A percentile compares a stretch with the other conserved stretches of the same genome.
Conservation (phyloP, 441 rosid genomes). For the Gossypium aridum region DNA sequence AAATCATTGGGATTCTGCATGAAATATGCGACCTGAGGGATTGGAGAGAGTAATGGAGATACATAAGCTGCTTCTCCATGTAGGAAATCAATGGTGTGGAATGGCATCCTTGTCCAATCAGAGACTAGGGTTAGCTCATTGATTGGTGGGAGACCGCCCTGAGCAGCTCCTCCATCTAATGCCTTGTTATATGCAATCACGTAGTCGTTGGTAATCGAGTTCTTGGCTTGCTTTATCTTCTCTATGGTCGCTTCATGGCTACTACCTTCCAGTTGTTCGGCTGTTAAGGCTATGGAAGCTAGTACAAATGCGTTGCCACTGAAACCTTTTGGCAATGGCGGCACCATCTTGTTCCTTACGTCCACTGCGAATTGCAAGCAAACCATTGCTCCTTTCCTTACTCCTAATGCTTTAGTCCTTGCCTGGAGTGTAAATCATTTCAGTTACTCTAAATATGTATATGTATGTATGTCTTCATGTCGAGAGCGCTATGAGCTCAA, state of each 20-base stretch:
- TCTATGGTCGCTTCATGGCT: constrained; percentile 28
- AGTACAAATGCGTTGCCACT: constrained; percentile 64
- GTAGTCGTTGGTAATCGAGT: constrained; percentile 35
- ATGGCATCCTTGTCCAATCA: constrained; percentile 68
- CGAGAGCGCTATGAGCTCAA: neutral
- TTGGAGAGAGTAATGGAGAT: constrained; percentile 52
- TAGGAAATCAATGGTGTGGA: constrained; percentile 46
- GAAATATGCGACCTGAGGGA: constrained; percentile 61
- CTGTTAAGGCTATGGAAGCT: constrained; percentile 43
- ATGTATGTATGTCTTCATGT: neutral
- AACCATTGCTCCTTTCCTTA: constrained; percentile 38
- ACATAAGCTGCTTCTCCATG: constrained; percentile 35
- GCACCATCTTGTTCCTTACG: constrained; percentile 43
- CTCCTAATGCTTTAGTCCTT: constrained; percentile 42
- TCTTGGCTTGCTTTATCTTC: constrained; percentile 58
- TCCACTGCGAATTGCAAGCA: constrained; percentile 72
- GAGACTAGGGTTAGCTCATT: constrained; percentile 52
- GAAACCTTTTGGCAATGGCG: constrained; percentile 42
- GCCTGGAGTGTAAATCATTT: constrained; percentile 27
- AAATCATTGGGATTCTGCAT: constrained; percentile 52
- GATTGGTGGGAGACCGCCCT: constrained; percentile 44
- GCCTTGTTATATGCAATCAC: constrained; percentile 49
- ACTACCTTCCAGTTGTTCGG: constrained; percentile 35
- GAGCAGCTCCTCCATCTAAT: constrained; percentile 31
- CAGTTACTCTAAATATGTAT: neutral